phyloP scores from a whole-genome alignment of 192 early-diverging fungal species.

The Coemansia sp. region DNA sequence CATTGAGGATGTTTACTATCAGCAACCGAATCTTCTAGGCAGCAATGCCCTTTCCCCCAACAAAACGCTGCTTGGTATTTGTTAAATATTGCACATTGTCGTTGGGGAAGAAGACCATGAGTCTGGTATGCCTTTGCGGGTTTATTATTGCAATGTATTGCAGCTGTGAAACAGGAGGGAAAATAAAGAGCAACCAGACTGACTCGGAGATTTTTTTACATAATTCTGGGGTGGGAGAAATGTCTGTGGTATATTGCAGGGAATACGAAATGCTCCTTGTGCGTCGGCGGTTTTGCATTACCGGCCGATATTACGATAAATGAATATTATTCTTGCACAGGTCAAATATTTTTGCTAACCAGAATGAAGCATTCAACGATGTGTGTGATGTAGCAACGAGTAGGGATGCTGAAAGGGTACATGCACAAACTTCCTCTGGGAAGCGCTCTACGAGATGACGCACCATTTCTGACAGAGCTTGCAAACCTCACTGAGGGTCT shows the following conservation, averaged over 20 bases:
- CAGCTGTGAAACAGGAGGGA: constrained; percentile 3
- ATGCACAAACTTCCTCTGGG: constrained; percentile 29
- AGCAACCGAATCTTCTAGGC: constrained; percentile 5
- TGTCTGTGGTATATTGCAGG: no score
- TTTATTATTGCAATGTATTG: not conserved
- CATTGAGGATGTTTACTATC: not conserved
- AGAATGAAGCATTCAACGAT: not conserved
- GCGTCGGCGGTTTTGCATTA: constrained; percentile 7
- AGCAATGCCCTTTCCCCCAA: no score
- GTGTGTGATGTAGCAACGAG: constrained; percentile 52
- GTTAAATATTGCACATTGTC: not conserved
- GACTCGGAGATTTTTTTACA: not conserved
- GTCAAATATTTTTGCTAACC: not conserved
- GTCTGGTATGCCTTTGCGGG: not conserved
- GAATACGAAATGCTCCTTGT: no score
- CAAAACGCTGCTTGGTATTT: not conserved
- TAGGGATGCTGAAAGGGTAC: constrained; percentile 59
- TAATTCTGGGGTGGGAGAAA: not conserved
- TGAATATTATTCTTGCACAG: not conserved
- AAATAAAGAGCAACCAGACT: not conserved
- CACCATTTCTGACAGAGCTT: constrained; percentile 39
- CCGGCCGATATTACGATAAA: not conserved
- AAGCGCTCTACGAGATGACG: constrained; percentile 28
- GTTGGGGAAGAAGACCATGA: constrained; percentile 6
- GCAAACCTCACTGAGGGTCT: constrained; percentile 54